Base-by-base conservation (phyloP, 345 rosid species). In the Brassica rapa region DNA sequence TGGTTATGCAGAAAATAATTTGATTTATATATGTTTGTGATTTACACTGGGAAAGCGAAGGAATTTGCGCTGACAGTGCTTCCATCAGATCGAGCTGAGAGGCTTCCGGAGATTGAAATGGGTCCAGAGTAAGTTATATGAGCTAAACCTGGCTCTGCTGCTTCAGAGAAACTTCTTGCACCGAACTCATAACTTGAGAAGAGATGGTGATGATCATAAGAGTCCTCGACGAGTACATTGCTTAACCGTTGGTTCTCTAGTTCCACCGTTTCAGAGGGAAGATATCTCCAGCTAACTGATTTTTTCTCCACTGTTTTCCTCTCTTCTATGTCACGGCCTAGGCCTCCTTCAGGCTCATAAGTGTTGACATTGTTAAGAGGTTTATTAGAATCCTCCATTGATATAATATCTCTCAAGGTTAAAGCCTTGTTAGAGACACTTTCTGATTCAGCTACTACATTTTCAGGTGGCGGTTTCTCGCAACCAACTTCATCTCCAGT, bases 41-140 rank as follows among this genome's bases (percentile, higher is more conserved):
- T 61, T 77, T 87, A 94, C 98, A 86, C 24, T 2, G 98, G 97
- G 81, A 94, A 92, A 68, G 98, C 91, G 19, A 94, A 94, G 35
- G 98, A 92, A 66, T 87, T 84, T 68, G 84, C 81, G 75, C 97
- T 94, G 25, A 91, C 84, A 4, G 93, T 83, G 89, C 93, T 94
- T 89, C 97, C 89, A 46, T 94, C 95, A 0, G 97, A 92, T 76
- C 93, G 78, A 62, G 81, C 80, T n/a, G 97, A 94, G 66, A 89
- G 73, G 76, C 82, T 90, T 37, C 93, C 97, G 0, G 92, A 86
- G 78, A 81, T 79, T 43, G 91, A 81, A 16, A 87, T 81, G 0
- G 84, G 83, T 24, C 90, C 96, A 0, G 91, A 87, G 82, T 85
- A 87, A 60, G 80, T 85, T 70, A 86, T 84, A 60, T 78, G 83